phyloP scores from a whole-genome alignment of 169 alveolate genomes.

The Plasmodium sp. region DNA sequence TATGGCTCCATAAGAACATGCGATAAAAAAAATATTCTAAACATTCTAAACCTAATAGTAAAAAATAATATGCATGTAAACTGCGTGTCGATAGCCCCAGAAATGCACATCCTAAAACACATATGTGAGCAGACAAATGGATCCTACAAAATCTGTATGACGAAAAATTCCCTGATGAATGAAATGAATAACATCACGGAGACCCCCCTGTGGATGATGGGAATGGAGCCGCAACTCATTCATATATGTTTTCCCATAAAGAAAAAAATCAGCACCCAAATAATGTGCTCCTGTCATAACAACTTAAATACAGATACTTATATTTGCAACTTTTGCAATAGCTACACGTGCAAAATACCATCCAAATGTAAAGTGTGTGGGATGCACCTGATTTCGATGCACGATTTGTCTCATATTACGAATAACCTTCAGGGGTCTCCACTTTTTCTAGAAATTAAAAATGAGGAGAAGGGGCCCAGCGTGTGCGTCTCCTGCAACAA shows the following conservation, averaged over 20 bases:
- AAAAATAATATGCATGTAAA: slow-evolving; percentile 67
- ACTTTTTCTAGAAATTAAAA: slow-evolving; percentile 27
- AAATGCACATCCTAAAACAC: slow-evolving; percentile 68
- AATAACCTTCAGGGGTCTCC: slow-evolving; percentile 59
- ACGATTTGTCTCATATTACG: slow-evolving; percentile 52
- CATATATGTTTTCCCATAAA: slow-evolving; percentile 84
- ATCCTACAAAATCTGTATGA: slow-evolving; percentile 47
- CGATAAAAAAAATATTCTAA: slow-evolving; percentile 74
- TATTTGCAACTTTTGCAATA: slow-evolving; percentile 83
- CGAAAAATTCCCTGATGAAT: slow-evolving; percentile 15
- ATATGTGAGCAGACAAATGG: slow-evolving; percentile 73
- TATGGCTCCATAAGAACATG: slow-evolving; percentile 85
- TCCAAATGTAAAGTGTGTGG: slow-evolving; percentile 83
- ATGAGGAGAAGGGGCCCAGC: slow-evolving; percentile 26
- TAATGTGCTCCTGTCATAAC: slow-evolving; percentile 82
- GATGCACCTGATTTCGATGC: slow-evolving; percentile 39
- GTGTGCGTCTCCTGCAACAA: slow-evolving; percentile 78
- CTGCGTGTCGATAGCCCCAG: slow-evolving; percentile 73
- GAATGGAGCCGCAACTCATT: slow-evolving; percentile 85
- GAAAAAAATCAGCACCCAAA: slow-evolving; percentile 81
- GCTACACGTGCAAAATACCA: slow-evolving; percentile 83
- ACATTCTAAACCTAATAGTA: slow-evolving; percentile 20
- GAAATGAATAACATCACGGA: slow-evolving; percentile 52
- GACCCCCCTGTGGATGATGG: slow-evolving; percentile 77
- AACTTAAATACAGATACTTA: slow-evolving; percentile 78